Conservation (phyloP, 1,139 yeast genomes). For the Pichia sp. region DNA sequence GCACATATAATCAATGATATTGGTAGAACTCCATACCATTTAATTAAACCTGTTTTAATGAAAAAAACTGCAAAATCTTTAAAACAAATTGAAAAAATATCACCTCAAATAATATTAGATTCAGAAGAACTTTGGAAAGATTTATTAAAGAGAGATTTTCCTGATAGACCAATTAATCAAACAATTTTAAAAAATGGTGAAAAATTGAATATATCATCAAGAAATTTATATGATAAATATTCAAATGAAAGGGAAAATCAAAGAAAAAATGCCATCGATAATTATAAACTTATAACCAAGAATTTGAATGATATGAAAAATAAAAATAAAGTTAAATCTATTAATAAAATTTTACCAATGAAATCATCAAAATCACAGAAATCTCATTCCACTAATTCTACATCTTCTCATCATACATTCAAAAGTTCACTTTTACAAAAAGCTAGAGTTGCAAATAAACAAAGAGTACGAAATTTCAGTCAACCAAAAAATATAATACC, state of each 20-base stretch:
- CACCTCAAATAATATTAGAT: constrained; percentile 27
- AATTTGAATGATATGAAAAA: constrained; percentile 22
- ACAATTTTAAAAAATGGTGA: constrained; percentile 16
- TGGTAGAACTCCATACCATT: constrained; percentile 29
- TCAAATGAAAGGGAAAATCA: constrained; percentile 23
- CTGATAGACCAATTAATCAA: constrained; percentile 23
- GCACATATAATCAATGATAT: constrained; percentile 28
- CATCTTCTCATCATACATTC: constrained; percentile 8
- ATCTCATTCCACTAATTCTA: neutral
- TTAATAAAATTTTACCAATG: constrained; percentile 25
- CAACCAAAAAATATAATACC: constrained; percentile 5
- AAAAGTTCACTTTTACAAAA: constrained; percentile 28
- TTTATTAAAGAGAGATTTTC: constrained; percentile 29
- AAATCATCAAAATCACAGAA: constrained; percentile 4
- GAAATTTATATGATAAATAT: constrained; percentile 25
- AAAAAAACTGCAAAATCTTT: constrained; percentile 30
- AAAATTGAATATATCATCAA: constrained; percentile 16
- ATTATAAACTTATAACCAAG: constrained; percentile 24
- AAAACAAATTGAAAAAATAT: constrained; percentile 24
- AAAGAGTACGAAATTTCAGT: constrained; percentile 23
- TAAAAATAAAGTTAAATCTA: constrained; percentile 24
- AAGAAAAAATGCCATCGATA: constrained; percentile 24
- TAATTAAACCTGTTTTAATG: constrained; percentile 30
- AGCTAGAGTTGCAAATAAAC: constrained; percentile 27
- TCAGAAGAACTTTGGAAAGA: constrained; percentile 29